A percentile compares a stretch with the other conserved stretches of the same genome.
These are phyloP conservation scores for Stephania yunnanensis DNA, from an alignment of 164 flowering plant genomes.

Conservation along the genomic window DNA sequence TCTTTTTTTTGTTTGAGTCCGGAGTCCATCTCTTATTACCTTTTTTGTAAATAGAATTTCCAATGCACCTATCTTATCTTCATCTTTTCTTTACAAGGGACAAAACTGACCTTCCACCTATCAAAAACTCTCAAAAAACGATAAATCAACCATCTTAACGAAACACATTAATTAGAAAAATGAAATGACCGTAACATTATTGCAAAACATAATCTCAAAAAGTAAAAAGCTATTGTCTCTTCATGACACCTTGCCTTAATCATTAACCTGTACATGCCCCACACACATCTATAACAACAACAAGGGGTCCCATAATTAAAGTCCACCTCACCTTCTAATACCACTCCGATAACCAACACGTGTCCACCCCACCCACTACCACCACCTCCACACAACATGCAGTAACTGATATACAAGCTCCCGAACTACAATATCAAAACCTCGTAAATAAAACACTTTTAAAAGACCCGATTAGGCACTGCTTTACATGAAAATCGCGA, in stretches of 20 bases:
- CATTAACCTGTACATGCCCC: neutral
- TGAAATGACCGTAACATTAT: too few relatives aligned
- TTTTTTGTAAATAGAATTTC: too few relatives aligned
- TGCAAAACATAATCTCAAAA: too few relatives aligned
- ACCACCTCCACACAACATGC: neutral
- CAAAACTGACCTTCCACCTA: too few relatives aligned
- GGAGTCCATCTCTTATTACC: too few relatives aligned
- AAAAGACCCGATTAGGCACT: neutral
- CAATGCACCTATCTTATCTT: too few relatives aligned
- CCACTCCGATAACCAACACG: neutral
- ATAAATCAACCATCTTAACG: too few relatives aligned
- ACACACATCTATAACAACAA: too few relatives aligned
- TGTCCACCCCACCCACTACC: neutral
- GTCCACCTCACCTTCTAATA: neutral
- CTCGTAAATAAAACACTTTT: neutral
- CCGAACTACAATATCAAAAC: neutral
- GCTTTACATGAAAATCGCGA: constrained; percentile 1
- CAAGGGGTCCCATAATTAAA: neutral
- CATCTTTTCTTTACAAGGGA: too few relatives aligned
- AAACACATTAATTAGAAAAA: too few relatives aligned
- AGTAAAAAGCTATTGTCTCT: neutral
- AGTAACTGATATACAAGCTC: neutral
- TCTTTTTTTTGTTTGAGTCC: too few relatives aligned
- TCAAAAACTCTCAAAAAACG: too few relatives aligned
- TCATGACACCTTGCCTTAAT: neutral